Percentiles rank a stretch among this genome's conserved stretches.
These are phyloP conservation scores for Starmerella vitae DNA, from an alignment of 805 yeast genomes.

Conservation along the genomic window DNA sequence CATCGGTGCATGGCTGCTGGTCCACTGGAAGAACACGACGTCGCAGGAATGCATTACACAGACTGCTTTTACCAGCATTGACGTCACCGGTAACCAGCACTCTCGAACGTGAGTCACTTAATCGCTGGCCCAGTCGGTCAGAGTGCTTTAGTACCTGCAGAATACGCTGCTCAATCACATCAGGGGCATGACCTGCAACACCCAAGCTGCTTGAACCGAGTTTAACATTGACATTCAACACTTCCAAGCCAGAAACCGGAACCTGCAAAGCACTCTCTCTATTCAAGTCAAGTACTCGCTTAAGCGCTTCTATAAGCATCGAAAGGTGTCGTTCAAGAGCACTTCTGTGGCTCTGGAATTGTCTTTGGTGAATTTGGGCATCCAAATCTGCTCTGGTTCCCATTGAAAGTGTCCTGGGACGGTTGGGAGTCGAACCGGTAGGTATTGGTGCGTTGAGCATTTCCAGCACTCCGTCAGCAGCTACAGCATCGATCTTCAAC, in stretches of 20 bases:
- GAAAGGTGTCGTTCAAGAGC: constrained; percentile 40
- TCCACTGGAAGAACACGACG: constrained; percentile 79
- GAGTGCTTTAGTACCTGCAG: constrained; percentile 54
- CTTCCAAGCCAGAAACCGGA: constrained; percentile 32
- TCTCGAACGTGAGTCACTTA: constrained; percentile 83
- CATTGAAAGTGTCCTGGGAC: constrained; percentile 16
- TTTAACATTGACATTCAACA: constrained; percentile 50
- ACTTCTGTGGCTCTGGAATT: constrained; percentile 58
- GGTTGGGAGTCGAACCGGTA: background rate
- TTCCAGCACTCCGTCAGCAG: constrained; percentile 20
- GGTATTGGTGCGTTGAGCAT: constrained; percentile 5
- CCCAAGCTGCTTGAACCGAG: constrained; percentile 40
- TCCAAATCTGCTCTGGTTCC: constrained; percentile 30
- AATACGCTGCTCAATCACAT: constrained; percentile 53
- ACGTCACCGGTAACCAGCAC: constrained; percentile 94
- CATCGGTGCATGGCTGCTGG: constrained; percentile 95
- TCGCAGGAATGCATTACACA: constrained; percentile 78
- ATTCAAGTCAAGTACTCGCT: constrained; percentile 21
- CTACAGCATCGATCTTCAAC: constrained; percentile 22
- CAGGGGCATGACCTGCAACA: constrained; percentile 49
- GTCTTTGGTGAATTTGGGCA: constrained; percentile 56
- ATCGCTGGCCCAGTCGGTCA: constrained; percentile 57
- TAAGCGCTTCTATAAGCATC: constrained; percentile 22
- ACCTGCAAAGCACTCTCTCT: constrained; percentile 2
- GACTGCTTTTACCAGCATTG: constrained; percentile 91